Conservation (phyloP, 257 asterid genomes). For the Solanum pinnatisectum region DNA sequence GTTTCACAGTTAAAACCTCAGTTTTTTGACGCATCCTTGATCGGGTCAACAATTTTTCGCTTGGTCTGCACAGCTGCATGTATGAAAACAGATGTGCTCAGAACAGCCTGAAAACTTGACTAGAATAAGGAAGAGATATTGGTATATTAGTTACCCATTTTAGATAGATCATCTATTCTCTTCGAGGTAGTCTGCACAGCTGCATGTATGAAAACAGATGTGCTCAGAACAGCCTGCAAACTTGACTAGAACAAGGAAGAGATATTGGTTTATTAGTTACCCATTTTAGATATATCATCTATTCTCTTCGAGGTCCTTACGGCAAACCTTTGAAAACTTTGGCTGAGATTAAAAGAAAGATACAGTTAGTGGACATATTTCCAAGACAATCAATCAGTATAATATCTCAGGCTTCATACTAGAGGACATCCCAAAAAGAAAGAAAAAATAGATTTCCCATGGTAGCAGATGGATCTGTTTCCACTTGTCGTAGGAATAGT, state of each 20-base stretch:
- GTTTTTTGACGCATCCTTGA: slow-evolving; percentile 42
- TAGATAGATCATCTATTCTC: slow-evolving; percentile 37
- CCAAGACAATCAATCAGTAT: neutral
- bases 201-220: slow-evolving; percentile 12
- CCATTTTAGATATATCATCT: slow-evolving; percentile 38
- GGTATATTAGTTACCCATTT: slow-evolving; percentile 23
- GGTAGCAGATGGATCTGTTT: neutral
- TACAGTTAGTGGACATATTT: neutral
- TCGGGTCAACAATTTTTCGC: slow-evolving; percentile 44
- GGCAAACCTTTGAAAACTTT: slow-evolving; percentile 71
- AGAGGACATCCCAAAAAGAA: neutral
- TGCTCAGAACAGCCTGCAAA: neutral
- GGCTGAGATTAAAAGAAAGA: slow-evolving; percentile 22
- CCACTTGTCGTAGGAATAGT: neutral
- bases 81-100: neutral
- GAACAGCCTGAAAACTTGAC: neutral
- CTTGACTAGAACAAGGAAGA: neutral
- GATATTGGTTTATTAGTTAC: slow-evolving; percentile 11
- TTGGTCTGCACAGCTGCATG: slow-evolving; percentile 55
- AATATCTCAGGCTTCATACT: neutral
- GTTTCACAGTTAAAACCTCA: slow-evolving; percentile 22
- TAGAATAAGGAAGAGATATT: neutral
- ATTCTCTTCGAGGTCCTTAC: slow-evolving; percentile 68
- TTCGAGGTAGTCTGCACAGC: slow-evolving; percentile 33
- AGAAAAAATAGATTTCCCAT: neutral